Conservation (phyloP, 2,329 filamentous ascomycete genomes). For the Colletotrichum sp. region DNA sequence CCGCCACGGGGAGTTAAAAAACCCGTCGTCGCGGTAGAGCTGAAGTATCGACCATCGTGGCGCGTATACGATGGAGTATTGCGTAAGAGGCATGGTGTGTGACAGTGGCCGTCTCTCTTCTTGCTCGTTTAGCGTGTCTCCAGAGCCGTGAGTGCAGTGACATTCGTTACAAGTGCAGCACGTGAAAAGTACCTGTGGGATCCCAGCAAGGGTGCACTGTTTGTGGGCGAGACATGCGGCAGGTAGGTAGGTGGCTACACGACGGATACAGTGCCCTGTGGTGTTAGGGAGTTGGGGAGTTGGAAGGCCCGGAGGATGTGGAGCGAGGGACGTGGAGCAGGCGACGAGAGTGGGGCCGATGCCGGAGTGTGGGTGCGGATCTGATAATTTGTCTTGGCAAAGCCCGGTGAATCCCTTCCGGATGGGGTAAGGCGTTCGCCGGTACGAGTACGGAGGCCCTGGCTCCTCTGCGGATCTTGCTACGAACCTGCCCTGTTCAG, state of each 20-base stretch:
- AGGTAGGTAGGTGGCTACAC: not conserved
- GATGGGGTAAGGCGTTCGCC: not conserved
- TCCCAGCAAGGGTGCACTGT: not conserved
- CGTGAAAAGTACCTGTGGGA: not conserved
- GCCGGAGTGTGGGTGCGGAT: constrained; percentile 18
- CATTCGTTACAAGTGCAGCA: not conserved
- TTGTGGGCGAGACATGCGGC: not conserved
- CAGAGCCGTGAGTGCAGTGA: not conserved
- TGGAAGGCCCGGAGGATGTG: not conserved
- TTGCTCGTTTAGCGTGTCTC: not conserved
- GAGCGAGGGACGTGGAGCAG: not conserved
- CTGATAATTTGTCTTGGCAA: constrained; percentile 25
- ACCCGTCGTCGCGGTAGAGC: not conserved
- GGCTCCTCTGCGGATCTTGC: not conserved
- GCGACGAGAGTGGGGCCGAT: constrained; percentile 11
- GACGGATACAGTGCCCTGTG: not conserved
- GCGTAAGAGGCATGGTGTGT: not conserved
- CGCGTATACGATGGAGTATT: not conserved
- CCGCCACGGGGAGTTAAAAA: not conserved
- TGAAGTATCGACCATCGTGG: not conserved
- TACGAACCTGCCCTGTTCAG: not conserved
- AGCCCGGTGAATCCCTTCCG: not conserved
- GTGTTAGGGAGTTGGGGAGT: not conserved
- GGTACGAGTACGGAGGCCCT: not conserved
- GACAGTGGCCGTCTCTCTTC: not conserved